Evolutionary conservation across 2,329 filamentous ascomycete species (phyloP).

Genomic region (Exophiala spinifera): DNA sequence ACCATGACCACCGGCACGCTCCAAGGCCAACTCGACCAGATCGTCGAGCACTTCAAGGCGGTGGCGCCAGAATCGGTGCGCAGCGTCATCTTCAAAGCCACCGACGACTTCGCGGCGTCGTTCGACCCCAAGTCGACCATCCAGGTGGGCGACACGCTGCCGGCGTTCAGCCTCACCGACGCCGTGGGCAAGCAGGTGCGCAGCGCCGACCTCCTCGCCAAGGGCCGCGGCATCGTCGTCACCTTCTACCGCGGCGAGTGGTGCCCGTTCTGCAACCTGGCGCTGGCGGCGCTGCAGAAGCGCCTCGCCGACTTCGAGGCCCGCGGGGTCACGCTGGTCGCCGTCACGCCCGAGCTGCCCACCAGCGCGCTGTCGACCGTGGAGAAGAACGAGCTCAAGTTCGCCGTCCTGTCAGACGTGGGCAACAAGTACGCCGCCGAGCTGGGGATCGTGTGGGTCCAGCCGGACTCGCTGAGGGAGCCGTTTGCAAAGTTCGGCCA

Average conservation of each 20-base stretch:
- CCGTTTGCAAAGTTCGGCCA: constrained; percentile 33
- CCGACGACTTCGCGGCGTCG: neutral
- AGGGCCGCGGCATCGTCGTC: constrained; percentile 40
- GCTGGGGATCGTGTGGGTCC: constrained; percentile 39
- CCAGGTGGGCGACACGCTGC: constrained; percentile 36
- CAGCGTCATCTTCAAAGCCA: neutral
- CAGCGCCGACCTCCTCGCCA: constrained; percentile 33
- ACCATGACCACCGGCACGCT: neutral
- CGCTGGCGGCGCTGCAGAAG: constrained; percentile 37
- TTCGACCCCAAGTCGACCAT: constrained; percentile 33
- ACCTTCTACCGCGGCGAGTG: constrained; percentile 49
- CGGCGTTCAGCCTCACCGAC: constrained; percentile 36
- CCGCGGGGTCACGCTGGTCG: constrained; percentile 42
- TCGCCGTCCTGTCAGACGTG: constrained; percentile 42
- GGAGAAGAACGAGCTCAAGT: constrained; percentile 43
- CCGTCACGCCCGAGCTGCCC: constrained; percentile 44
- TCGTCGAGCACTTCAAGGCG: neutral
- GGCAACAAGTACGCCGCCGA: constrained; percentile 37
- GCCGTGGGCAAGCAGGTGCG: constrained; percentile 37
- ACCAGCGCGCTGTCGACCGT: constrained; percentile 37
- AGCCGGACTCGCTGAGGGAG: constrained; percentile 31
- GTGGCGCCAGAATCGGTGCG: neutral
- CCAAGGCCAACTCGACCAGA: neutral
- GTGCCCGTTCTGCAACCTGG: constrained; percentile 49
- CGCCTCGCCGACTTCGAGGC: constrained; percentile 33